A percentile compares a stretch with the other conserved stretches of the same genome.
phyloP scores from a whole-genome alignment of 768 basidiomycete species.

The Imleria badia region DNA sequence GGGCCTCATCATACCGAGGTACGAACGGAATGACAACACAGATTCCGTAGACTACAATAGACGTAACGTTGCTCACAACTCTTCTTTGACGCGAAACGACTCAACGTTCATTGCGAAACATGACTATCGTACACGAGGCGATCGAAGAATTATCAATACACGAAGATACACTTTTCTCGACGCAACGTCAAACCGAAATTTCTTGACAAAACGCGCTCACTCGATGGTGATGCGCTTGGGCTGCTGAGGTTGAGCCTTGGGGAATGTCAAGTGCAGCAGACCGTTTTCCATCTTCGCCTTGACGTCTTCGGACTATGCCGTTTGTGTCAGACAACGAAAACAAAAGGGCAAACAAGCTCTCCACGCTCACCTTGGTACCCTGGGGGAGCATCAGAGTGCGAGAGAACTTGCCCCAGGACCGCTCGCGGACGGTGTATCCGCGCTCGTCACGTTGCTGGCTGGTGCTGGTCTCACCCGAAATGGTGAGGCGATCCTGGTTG shows the following conservation, averaged over 20 bases:
- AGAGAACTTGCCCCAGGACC: slow-evolving; percentile 48
- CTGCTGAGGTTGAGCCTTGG: slow-evolving; percentile 41
- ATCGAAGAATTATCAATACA: background rate
- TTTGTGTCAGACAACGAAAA: background rate
- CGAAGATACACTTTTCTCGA: background rate
- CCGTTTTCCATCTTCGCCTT: slow-evolving; percentile 52
- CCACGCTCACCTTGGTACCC: slow-evolving; percentile 44
- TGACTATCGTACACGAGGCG: background rate
- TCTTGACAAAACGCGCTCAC: slow-evolving; percentile 1
- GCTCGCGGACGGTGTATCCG: slow-evolving; percentile 42
- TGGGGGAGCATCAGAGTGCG: slow-evolving; percentile 47
- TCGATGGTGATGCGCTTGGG: slow-evolving; percentile 43
- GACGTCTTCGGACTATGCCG: slow-evolving; percentile 31
- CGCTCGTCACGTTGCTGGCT: slow-evolving; percentile 34
- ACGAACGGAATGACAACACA: too few species aligned
- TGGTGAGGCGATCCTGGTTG: slow-evolving; percentile 46
- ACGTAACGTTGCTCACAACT: too few species aligned
- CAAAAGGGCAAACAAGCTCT: background rate
- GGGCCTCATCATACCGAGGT: background rate
- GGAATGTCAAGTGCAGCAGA: slow-evolving; percentile 53
- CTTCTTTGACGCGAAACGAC: background rate
- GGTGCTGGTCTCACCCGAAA: slow-evolving; percentile 48
- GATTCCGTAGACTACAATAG: too few species aligned
- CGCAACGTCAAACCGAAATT: background rate
- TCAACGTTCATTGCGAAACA: background rate